These are phyloP conservation scores for Penicillium bovifimosum DNA, from an alignment of 495 filamentous ascomycete genomes.

Conservation along the genomic window DNA sequence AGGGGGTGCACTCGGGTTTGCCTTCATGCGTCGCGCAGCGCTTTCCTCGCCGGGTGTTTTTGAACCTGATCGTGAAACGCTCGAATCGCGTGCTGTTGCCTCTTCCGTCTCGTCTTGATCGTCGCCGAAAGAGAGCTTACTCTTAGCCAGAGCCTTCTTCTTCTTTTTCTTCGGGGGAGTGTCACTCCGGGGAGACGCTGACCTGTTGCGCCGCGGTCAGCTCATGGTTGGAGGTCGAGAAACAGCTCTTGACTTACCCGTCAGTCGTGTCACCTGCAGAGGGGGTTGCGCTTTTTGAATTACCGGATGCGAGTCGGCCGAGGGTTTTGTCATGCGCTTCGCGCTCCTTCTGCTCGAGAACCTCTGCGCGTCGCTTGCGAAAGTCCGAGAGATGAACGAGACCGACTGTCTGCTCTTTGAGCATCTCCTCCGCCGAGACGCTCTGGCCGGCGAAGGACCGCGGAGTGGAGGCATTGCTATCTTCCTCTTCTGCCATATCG, in stretches of 20 bases:
- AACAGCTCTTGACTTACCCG: slow-evolving; percentile 38
- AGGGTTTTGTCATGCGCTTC: slow-evolving; percentile 64
- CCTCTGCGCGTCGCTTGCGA: slow-evolving; percentile 93
- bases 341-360: slow-evolving; percentile 82
- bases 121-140: slow-evolving; percentile 64
- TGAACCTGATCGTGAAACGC: slow-evolving; percentile 32
- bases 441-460: slow-evolving; percentile 69
- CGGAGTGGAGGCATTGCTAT: slow-evolving; percentile 35
- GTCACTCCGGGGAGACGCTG: slow-evolving; percentile 36
- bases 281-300: slow-evolving; percentile 49
- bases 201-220: slow-evolving; percentile 42
- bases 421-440: slow-evolving; percentile 79
- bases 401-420: slow-evolving; percentile 88
- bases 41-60: slow-evolving; percentile 37
- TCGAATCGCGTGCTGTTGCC: slow-evolving; percentile 32
- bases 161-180: slow-evolving; percentile 60
- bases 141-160: slow-evolving; percentile 55
- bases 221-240: slow-evolving; percentile 1
- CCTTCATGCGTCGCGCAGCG: slow-evolving; percentile 50
- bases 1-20: slow-evolving; percentile 61
- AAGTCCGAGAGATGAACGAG: slow-evolving; percentile 91
- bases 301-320: slow-evolving; percentile 44
- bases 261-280: slow-evolving; percentile 48
- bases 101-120: slow-evolving; percentile 47
- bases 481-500: slow-evolving; percentile 35